Evolutionary conservation across 1,139 yeast genomes (phyloP).

Genomic region (Lodderomyces jiufengensis): DNA sequence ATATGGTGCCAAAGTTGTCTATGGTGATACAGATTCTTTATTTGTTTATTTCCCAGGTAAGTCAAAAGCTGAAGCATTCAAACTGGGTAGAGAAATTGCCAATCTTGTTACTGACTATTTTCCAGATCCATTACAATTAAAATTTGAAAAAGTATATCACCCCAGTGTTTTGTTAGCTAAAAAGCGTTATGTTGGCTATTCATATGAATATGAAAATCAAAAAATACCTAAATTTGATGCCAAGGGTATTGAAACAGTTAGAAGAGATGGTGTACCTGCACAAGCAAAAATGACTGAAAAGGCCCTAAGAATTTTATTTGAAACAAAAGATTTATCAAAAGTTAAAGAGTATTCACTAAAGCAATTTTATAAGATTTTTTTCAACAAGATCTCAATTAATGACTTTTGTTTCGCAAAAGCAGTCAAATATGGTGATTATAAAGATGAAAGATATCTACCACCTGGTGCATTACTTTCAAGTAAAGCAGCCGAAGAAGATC

Average conservation of each 20-base stretch:
- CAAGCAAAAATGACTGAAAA: conserved; percentile 80
- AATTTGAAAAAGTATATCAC: conserved; percentile 89
- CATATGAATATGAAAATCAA: conserved; percentile 61
- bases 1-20: conserved; percentile 91
- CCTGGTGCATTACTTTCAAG: conserved; percentile 87
- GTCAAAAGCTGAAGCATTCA: conserved; percentile 71
- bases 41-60: conserved; percentile 90
- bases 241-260: conserved; percentile 90
- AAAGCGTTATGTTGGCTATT: conserved; percentile 84
- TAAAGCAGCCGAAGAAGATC: conserved; percentile 59
- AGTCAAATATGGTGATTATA: conserved; percentile 80
- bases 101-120: conserved; percentile 56
- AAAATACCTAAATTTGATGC: conserved; percentile 75
- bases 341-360: conserved; percentile 62
- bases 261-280: conserved; percentile 94
- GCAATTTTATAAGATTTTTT: conserved; percentile 64
- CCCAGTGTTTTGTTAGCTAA: conserved; percentile 82
- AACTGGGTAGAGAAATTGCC: conserved; percentile 69
- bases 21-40: conserved; percentile 94
- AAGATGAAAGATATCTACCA: conserved; percentile 67
- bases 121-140: conserved; percentile 77
- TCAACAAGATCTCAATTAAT: conserved; percentile 60
- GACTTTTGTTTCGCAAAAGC: conserved; percentile 93
- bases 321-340: conserved; percentile 63
- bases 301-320: conserved; percentile 64